Evolutionary conservation across 192 early-diverging fungal species (phyloP).

Genomic region (Backusella tuberculispora): DNA sequence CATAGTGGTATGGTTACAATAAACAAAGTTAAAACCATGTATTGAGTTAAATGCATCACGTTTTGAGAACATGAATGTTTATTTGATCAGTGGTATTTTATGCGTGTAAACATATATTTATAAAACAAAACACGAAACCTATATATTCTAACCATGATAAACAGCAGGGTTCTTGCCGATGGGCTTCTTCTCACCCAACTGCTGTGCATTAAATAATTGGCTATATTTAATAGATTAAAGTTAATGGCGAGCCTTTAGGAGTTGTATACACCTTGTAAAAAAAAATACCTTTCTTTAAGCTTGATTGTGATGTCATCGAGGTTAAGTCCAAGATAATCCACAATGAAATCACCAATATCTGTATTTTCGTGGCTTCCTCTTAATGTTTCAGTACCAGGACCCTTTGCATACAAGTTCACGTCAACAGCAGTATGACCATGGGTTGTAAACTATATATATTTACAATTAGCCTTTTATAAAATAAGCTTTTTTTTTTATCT

Average conservation of each 20-base stretch:
- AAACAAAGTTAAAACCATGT: neutral
- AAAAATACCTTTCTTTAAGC: slow-evolving; percentile 30
- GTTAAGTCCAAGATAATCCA: slow-evolving; percentile 55
- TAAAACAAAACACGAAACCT: neutral
- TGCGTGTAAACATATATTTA: neutral
- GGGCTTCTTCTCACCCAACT: neutral
- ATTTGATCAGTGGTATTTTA: neutral
- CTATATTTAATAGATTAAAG: neutral
- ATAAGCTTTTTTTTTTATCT: neutral
- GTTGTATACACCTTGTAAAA: neutral
- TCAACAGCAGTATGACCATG: slow-evolving; percentile 94
- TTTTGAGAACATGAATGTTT: neutral
- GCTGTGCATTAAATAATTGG: neutral
- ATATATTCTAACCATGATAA: neutral
- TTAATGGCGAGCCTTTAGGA: neutral
- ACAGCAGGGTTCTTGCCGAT: neutral
- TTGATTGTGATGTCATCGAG: slow-evolving; percentile 49
- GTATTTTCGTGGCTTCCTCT: slow-evolving; percentile 72
- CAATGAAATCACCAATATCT: slow-evolving; percentile 63
- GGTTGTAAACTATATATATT: slow-evolving; percentile 67
- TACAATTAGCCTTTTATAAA: slow-evolving; percentile 2
- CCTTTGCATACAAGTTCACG: slow-evolving; percentile 79
- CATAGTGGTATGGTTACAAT: neutral
- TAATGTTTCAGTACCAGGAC: slow-evolving; percentile 44
- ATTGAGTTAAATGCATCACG: neutral